phyloP scores from a whole-genome alignment of 108 stramenopile species.

The Nannochloropsis salina region DNA sequence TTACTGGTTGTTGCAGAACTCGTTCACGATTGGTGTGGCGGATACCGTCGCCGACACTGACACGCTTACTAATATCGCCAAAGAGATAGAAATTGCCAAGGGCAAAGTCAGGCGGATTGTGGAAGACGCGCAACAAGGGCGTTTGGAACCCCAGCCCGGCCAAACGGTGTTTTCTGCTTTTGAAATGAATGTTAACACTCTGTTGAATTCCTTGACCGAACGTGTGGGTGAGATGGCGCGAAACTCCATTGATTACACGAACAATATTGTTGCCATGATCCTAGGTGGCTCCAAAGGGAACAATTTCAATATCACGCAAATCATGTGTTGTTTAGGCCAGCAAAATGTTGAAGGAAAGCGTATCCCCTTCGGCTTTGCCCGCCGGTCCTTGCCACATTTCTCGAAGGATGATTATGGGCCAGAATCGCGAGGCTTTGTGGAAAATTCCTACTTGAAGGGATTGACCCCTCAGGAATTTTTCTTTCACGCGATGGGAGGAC shows the following conservation, averaged over 20 bases:
- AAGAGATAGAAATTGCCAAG: constrained; percentile 94
- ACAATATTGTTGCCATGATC: constrained; percentile 87
- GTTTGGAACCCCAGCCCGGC: background rate
- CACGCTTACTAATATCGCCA: constrained; percentile 88
- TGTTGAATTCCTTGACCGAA: constrained; percentile 9
- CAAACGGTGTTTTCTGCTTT: background rate
- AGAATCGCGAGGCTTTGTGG: constrained; percentile 95
- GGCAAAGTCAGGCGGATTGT: constrained; percentile 58
- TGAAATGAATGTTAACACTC: background rate
- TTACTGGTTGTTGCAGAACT: constrained; percentile 85
- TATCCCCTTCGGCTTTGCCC: constrained; percentile 83
- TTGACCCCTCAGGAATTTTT: constrained; percentile 97
- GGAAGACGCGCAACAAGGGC: constrained; percentile 14
- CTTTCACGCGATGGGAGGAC: constrained; percentile 99
- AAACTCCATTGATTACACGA: constrained; percentile 25
- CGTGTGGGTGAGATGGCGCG: constrained; percentile 19
- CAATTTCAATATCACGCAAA: constrained; percentile 97
- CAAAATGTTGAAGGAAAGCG: constrained; percentile 98
- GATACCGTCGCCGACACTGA: constrained; percentile 91
- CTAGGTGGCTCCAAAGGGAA: constrained; percentile 94
- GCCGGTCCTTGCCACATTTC: constrained; percentile 96
- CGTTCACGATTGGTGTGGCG: constrained; percentile 93
- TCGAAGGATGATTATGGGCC: constrained; percentile 97
- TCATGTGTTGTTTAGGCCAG: constrained; percentile 99
- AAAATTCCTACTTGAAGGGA: constrained; percentile 96